Evolutionary conservation across 139 green algal genomes (phyloP).

Genomic region (Micractinium sp.): DNA sequence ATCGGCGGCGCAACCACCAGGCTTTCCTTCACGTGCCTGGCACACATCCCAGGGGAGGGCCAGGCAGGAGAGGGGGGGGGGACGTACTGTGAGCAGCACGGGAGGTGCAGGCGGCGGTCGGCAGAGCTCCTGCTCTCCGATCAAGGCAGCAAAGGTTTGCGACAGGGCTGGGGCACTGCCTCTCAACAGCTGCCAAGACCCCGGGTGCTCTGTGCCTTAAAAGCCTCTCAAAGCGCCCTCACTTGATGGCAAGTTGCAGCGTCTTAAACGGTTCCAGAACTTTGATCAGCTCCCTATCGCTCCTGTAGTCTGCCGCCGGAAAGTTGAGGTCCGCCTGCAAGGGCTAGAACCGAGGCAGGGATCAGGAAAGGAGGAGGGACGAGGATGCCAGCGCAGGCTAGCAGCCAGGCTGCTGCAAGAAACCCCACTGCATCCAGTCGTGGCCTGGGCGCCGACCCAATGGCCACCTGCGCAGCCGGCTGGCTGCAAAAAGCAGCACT

Average conservation of each 20-base stretch:
- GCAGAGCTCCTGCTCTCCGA: no score
- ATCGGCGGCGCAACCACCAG: not conserved
- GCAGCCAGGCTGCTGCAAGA: not conserved
- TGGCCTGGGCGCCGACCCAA: no score
- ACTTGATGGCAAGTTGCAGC: not conserved
- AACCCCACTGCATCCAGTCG: no score
- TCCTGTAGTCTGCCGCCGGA: not conserved
- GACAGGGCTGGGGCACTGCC: no score
- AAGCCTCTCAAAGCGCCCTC: no score
- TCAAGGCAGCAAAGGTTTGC: not conserved
- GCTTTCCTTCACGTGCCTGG: not conserved
- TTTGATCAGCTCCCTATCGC: not conserved
- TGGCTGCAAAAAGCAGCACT: not conserved
- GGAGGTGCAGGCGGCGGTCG: no score
- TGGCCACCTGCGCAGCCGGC: no score
- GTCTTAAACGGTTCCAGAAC: not conserved
- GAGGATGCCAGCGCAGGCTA: not conserved
- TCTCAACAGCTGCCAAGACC: no score
- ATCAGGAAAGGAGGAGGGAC: no score
- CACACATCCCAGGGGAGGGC: not conserved
- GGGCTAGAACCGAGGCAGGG: no score
- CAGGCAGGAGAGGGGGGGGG: not conserved
- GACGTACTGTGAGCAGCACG: not conserved
- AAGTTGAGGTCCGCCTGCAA: not conserved
- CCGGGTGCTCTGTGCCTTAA: not conserved